phyloP scores from a whole-genome alignment of 306 rosid species.

The Datisca glomerata region DNA sequence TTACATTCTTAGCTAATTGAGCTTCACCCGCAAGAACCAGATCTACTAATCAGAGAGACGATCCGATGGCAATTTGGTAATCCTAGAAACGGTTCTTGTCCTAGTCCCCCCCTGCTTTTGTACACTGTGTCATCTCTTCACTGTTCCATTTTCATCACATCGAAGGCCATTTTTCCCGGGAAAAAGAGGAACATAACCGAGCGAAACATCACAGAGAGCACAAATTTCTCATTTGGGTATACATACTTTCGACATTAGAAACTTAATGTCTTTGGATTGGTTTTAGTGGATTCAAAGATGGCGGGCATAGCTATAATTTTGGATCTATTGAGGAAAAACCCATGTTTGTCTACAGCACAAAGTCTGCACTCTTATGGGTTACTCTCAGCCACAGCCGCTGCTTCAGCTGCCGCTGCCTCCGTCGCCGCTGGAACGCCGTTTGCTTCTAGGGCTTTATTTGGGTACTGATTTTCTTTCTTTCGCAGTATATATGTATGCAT shows the following conservation, averaged over 20 bases:
- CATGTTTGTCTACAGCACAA: conserved; percentile 19
- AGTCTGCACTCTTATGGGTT: conserved; percentile 42
- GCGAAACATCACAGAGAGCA: too few species aligned
- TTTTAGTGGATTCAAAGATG: conserved; percentile 30
- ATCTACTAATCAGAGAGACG: too few species aligned
- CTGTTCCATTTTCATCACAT: too few species aligned
- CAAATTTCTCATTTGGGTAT: conserved; percentile 2
- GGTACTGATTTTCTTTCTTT: conserved; percentile 26
- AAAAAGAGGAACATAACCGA: too few species aligned
- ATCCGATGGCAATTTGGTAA: too few species aligned
- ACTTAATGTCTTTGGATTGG: conserved; percentile 14
- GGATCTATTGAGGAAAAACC: conserved; percentile 65
- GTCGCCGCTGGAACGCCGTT: conserved; percentile 40
- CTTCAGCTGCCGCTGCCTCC: conserved; percentile 46
- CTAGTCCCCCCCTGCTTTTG: too few species aligned
- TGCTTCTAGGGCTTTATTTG: conserved; percentile 42
- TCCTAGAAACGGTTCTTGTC: too few species aligned
- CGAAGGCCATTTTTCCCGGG: too few species aligned
- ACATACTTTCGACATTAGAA: conserved; percentile 3
- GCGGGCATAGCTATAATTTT: conserved; percentile 57
- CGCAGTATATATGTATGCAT: too few species aligned
- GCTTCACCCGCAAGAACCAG: too few species aligned
- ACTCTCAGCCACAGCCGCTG: conserved; percentile 52
- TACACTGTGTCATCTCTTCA: too few species aligned
- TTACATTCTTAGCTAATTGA: too few species aligned